A percentile compares a stretch with the other conserved stretches of the same genome.
Evolutionary conservation across 345 rosid species (phyloP).

Genomic region (Noccaea caerulescens): DNA sequence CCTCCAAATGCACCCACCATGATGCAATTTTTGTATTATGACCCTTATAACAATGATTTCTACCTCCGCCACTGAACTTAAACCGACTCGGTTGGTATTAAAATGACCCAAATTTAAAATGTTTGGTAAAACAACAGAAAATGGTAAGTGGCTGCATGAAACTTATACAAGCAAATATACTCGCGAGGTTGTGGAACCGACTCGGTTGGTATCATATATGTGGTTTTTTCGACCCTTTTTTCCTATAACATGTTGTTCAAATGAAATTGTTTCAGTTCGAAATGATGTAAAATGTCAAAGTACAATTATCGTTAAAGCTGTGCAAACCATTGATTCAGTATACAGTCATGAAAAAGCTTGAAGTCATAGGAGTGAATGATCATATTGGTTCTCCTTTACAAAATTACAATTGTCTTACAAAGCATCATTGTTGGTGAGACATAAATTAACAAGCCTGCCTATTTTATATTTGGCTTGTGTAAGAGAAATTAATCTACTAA

Average conservation of each 20-base stretch:
- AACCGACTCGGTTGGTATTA: no score
- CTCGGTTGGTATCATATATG: conserved; percentile 7
- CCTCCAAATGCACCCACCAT: no score
- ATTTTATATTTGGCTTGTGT: not conserved
- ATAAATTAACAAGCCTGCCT: not conserved
- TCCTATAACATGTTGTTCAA: not conserved
- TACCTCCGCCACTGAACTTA: no score
- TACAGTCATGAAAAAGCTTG: conserved; percentile 26
- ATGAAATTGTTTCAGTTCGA: not conserved
- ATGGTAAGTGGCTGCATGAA: no score
- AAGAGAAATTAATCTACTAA: not conserved
- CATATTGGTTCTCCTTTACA: not conserved
- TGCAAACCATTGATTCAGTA: conserved; percentile 12
- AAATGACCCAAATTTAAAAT: no score
- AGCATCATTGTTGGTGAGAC: conserved; percentile 21
- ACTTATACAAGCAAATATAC: not conserved
- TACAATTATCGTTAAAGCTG: conserved; percentile 8
- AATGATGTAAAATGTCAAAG: conserved; percentile 3
- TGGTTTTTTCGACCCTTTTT: no score
- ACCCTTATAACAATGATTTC: no score
- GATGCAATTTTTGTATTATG: no score
- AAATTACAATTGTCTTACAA: not conserved
- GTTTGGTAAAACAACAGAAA: no score
- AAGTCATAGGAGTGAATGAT: conserved; percentile 10
- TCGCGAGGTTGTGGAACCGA: conserved; percentile 6